These are phyloP conservation scores for Diospyros kaki DNA, from an alignment of 148 eudicot genomes.

Conservation along the genomic window DNA sequence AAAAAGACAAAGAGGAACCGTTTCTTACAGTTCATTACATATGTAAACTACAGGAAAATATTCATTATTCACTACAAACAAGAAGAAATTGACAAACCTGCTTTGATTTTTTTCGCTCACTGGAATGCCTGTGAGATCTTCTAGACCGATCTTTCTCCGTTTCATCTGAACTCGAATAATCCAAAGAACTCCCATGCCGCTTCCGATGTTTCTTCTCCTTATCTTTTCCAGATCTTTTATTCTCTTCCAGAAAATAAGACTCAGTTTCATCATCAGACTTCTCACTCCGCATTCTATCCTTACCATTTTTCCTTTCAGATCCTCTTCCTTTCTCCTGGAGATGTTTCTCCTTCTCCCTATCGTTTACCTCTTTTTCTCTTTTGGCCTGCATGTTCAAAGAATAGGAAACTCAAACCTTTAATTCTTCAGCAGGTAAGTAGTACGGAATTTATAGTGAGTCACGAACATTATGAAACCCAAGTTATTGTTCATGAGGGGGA, in stretches of 20 bases:
- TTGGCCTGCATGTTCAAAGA: conserved; percentile 46
- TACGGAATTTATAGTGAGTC: neutral
- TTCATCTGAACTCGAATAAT: conserved; percentile 53
- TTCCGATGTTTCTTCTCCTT: conserved; percentile 64
- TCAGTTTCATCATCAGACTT: conserved; percentile 29
- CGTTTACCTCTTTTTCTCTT: conserved; percentile 58
- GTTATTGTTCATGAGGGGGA: neutral
- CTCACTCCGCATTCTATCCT: conserved; percentile 52
- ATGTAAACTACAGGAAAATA: no score
- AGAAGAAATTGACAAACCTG: conserved; percentile 39
- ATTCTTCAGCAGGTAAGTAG: neutral
- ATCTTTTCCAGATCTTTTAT: conserved; percentile 53
- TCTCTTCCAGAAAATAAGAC: conserved; percentile 33
- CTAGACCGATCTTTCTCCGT: conserved; percentile 55
- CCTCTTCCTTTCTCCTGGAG: conserved; percentile 61
- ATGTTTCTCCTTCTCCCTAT: conserved; percentile 60
- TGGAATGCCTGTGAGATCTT: conserved; percentile 57
- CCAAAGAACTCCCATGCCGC: conserved; percentile 42
- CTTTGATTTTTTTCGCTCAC: conserved; percentile 62
- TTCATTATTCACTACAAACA: neutral
- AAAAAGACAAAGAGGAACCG: no score
- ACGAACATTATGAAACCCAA: neutral
- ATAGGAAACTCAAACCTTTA: neutral
- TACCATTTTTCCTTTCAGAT: conserved; percentile 42
- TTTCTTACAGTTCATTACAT: no score